Evolutionary conservation across 176 grass and related monocot species (phyloP).

Genomic region (Typha latifolia): DNA sequence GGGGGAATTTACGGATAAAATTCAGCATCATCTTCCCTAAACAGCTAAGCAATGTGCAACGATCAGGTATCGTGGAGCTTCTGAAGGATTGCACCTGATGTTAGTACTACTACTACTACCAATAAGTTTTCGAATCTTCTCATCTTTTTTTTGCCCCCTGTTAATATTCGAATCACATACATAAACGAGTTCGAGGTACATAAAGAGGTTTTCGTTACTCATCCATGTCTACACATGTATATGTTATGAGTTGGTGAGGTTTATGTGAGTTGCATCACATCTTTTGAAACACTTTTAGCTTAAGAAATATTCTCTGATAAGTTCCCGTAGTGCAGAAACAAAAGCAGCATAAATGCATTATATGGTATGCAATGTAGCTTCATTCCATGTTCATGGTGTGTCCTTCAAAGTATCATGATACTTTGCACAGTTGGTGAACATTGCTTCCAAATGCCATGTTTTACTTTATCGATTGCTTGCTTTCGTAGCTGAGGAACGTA

Average conservation of each 20-base stretch:
- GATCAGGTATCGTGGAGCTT: conserved; percentile 37
- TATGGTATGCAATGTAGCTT: not conserved
- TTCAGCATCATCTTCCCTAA: conserved; percentile 66
- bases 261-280: not conserved
- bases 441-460: not conserved
- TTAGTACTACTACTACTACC: not conserved
- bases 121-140: conserved; percentile 19
- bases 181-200: not conserved
- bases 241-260: conserved; percentile 1
- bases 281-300: not conserved
- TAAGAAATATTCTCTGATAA: not conserved
- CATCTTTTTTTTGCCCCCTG: conserved; percentile 35
- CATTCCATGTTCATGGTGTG: not conserved
- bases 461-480: not conserved
- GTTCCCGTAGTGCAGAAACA: not conserved
- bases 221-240: not conserved
- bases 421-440: not conserved
- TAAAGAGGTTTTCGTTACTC: not conserved
- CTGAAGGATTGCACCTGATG: conserved; percentile 44
- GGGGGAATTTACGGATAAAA: conserved; percentile 64
- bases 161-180: conserved; percentile 29
- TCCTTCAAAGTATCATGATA: not conserved
- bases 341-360: not conserved
- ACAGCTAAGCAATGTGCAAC: conserved; percentile 48
- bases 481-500: conserved; percentile 26